Conservation (phyloP, 495 filamentous ascomycete genomes). For the Sordaria brevicollis region DNA sequence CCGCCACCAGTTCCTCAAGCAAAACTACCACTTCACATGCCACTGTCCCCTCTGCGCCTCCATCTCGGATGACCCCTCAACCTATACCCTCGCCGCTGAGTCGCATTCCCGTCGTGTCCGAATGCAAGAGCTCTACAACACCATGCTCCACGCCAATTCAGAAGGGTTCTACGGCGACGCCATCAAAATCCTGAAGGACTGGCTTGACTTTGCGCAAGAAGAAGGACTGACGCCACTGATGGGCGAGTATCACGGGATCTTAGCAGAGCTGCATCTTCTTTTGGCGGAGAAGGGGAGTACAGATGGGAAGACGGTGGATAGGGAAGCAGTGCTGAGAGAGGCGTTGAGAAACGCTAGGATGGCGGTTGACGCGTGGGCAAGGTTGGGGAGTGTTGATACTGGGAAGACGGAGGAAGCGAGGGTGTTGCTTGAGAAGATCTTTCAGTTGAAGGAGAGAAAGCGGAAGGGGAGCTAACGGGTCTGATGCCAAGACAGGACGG, state of each 20-base stretch:
- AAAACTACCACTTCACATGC: slow-evolving; percentile 31
- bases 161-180: slow-evolving; percentile 25
- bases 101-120: slow-evolving; percentile 24
- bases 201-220: slow-evolving; percentile 19
- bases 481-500: background rate
- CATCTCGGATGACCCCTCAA: slow-evolving; percentile 8
- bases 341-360: slow-evolving; percentile 27
- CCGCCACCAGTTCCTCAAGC: slow-evolving; percentile 18
- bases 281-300: slow-evolving; percentile 20
- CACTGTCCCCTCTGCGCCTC: slow-evolving; percentile 28
- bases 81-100: slow-evolving; percentile 5
- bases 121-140: slow-evolving; percentile 21
- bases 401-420: slow-evolving; percentile 18
- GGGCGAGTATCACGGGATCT: slow-evolving; percentile 26
- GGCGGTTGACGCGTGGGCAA: slow-evolving; percentile 26
- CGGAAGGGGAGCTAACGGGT: background rate
- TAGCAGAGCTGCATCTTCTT: slow-evolving; percentile 26
- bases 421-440: slow-evolving; percentile 9
- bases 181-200: slow-evolving; percentile 23
- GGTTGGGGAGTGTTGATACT: slow-evolving; percentile 26
- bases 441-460: slow-evolving; percentile 1
- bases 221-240: slow-evolving; percentile 22
- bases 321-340: slow-evolving; percentile 11
- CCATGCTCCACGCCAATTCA: slow-evolving; percentile 20
- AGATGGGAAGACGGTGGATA: background rate